Evolutionary conservation across 495 filamentous ascomycete genomes (phyloP), one percentile per base, ranked within the genome.

Genomic region (Glonium stellatum): DNA sequence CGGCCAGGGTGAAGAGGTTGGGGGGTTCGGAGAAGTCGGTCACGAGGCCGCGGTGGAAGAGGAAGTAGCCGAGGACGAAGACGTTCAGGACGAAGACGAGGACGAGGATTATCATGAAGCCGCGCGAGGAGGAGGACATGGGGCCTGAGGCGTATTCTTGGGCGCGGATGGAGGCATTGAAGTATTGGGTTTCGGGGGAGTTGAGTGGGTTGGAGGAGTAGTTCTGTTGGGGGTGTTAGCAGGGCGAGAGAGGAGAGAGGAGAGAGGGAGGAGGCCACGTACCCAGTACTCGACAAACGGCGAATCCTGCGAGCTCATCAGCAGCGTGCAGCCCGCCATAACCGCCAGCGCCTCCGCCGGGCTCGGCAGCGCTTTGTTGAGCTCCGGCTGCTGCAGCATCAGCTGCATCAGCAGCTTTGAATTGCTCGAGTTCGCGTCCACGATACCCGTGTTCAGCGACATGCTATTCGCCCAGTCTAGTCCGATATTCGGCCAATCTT

Each of bases 11-110:
- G 67, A 90, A 90, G 0, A 89, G 70, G 61, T 89, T 89, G 52
- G 80, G 79, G 1, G 87, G 86, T 60, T 92, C 87, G 13, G 84
- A 87, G 71, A 86, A 90, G 69, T 90, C 88, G 11, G 83, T 87
- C 15, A 89, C 75, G 44, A 86, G 83, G 18, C 79, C 78, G 0
- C 76, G 74, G 52, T 72, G 72, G 49, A 67, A 59, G 54, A 81
- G 48, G 62, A 85, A 73, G 68, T 84, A 86, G 5, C 73, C 61
- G n/a, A 90, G 72, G 53, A 82, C 83, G 31, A 82, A 71, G 41
- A 81, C 65, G 67, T 86, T 88, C 49, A 83, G 81, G 53, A 81
- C 56, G 70, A 88, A 87, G 4, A 83, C 80, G 41, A 81, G 66
- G 5, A 78, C 42, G 0, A 90, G 77, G 8, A 88, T 73, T n/a